These are phyloP conservation scores for Salix suchowensis DNA, from an alignment of 345 rosid genomes.

Conservation along the genomic window DNA sequence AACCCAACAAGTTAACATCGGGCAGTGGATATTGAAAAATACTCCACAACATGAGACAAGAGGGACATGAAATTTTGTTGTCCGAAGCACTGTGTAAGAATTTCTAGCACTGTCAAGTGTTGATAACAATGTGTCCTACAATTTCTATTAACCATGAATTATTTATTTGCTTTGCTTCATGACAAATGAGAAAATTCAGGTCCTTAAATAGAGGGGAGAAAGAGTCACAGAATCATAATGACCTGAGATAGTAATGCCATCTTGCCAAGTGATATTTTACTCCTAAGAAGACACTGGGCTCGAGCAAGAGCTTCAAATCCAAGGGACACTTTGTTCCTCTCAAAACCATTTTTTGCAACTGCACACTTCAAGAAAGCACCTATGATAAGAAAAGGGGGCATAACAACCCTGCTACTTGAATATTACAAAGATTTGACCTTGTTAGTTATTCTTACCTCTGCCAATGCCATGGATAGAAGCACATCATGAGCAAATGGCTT, in stretches of 20 bases:
- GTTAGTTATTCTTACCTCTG: conserved; percentile 70
- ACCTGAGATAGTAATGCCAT: conserved; percentile 79
- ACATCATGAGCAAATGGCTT: conserved; percentile 79
- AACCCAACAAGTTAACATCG: conserved; percentile 5
- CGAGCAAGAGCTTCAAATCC: conserved; percentile 99
- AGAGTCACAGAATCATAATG: conserved; percentile 12
- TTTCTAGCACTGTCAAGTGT: not conserved
- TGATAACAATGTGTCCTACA: not conserved
- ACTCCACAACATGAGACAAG: not conserved
- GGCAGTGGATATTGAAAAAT: not conserved
- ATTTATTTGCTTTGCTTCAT: not conserved
- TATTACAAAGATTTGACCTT: conserved; percentile 29
- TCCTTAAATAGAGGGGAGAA: not conserved
- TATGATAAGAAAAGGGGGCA: conserved; percentile 55
- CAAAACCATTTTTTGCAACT: conserved; percentile 74
- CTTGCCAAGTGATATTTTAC: conserved; percentile 72
- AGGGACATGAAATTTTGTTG: not conserved
- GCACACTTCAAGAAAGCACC: conserved; percentile 91
- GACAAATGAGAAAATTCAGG: not conserved
- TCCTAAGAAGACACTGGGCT: conserved; percentile 81
- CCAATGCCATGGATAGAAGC: conserved; percentile 82
- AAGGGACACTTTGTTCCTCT: conserved; percentile 76
- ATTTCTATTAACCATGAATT: not conserved
- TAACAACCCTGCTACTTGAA: conserved; percentile 43
- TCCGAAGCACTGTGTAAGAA: not conserved